These are phyloP conservation scores for Stenocarpella maydis DNA, from an alignment of 2,329 filamentous ascomycete species.

Conservation along the genomic window DNA sequence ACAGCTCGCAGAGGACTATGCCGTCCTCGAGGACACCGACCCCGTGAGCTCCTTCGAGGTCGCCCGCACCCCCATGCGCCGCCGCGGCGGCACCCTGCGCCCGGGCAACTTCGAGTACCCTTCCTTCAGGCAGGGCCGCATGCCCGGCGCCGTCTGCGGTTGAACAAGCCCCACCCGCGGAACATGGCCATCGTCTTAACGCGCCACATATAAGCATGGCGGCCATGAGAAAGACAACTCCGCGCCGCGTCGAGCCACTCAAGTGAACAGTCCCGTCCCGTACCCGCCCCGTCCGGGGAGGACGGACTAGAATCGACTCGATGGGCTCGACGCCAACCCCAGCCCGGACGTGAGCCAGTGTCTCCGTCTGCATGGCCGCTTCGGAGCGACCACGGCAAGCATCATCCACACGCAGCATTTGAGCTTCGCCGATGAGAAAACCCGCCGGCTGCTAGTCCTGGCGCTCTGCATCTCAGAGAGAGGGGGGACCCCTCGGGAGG, in stretches of 20 bases:
- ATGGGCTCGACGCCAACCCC: constrained; percentile 1
- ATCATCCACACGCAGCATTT: background rate
- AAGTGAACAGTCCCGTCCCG: background rate
- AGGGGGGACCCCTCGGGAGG: background rate
- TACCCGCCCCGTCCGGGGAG: background rate
- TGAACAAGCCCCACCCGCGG: background rate
- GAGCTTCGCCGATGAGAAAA: constrained; percentile 21
- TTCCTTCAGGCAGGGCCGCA: constrained; percentile 15
- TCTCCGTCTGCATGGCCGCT: constrained; percentile 10
- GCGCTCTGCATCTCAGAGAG: background rate
- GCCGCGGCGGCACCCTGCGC: constrained; percentile 23
- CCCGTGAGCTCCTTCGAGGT: constrained; percentile 22
- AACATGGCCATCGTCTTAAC: background rate
- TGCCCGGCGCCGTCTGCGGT: constrained; percentile 17
- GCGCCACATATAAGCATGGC: background rate
- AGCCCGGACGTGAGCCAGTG: constrained; percentile 16
- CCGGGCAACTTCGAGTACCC: constrained; percentile 23
- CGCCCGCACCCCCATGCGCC: constrained; percentile 22
- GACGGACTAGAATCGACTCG: no score
- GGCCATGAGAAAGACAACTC: background rate
- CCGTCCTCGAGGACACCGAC: constrained; percentile 21
- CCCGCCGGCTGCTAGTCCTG: background rate
- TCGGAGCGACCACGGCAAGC: constrained; percentile 1
- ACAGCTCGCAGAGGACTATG: constrained; percentile 23
- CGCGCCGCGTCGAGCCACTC: constrained; percentile 9